Evolutionary conservation across 2,329 filamentous ascomycete genomes (phyloP), one percentile per base, ranked within the genome.

Genomic region (Pseudofabraea citricarpa): DNA sequence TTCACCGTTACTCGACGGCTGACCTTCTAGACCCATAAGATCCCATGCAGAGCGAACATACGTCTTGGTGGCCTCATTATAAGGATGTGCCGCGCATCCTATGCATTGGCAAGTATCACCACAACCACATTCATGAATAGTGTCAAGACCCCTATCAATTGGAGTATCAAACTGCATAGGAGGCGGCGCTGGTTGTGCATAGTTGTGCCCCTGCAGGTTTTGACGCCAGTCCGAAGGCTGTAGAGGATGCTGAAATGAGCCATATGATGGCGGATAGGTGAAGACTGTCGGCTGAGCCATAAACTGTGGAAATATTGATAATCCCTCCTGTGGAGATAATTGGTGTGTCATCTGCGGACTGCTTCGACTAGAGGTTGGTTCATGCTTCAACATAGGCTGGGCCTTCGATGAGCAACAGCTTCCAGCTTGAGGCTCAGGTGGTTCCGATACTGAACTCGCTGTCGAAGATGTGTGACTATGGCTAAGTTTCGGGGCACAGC

Each of bases 21-120:
- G 24, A 12, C 21, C 44, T 24, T 54, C 56, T 6, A 46, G 46
- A 18, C 54, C 43, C 52, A 58, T 59, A 3, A 41, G 50, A 43
- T 48, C 40, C 44, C 67, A 52, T 56, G 72, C 72, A 6, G 72
- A 74, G 40, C 72, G 66, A 3, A 81, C 68, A 45, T 72, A 68
- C 36, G 71, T 64, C 67, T 69, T 73, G 40, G 77, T 85, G 18
- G 80, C 76, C 6, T 77, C 70, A 52, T 86, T 86, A 56, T 81
- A 83, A 10, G 83, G 80, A 58, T 86, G 82, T 2, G 77, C 77
- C 5, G 79, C 72, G 57, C 83, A 87, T 9, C 81, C 83, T 26
- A 86, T 67, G 56, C 83, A 87, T 51, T 81, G 73, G 51, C 83
- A 87, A 21, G 68, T 68, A 42, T 82, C 76, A 16, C 83, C 83